phyloP scores from a whole-genome alignment of 2,329 filamentous ascomycete genomes.

The Colletotrichum tanaceti region DNA sequence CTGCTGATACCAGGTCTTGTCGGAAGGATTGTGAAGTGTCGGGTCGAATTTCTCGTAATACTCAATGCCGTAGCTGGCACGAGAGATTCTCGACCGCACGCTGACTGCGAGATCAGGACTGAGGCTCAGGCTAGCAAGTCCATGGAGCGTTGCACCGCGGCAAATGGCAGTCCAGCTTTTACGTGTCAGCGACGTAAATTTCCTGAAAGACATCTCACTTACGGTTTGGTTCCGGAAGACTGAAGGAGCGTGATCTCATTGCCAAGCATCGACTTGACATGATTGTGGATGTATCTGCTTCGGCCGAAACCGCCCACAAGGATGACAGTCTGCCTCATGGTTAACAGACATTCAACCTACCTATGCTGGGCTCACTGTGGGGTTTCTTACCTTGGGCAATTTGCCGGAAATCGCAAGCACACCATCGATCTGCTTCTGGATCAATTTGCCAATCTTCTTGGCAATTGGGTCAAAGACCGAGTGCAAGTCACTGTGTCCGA shows the following conservation, averaged over 20 bases:
- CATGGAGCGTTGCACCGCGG: slow-evolving; percentile 48
- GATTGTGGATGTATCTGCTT: slow-evolving; percentile 46
- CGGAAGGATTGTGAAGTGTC: not conserved
- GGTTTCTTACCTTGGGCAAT: slow-evolving; percentile 45
- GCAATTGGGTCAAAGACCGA: slow-evolving; percentile 44
- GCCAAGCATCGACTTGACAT: slow-evolving; percentile 21
- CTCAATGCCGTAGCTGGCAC: slow-evolving; percentile 46
- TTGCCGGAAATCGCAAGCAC: slow-evolving; percentile 37
- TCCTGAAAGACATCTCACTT: slow-evolving; percentile 33
- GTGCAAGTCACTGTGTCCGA: slow-evolving; percentile 41
- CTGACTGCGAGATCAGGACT: not conserved
- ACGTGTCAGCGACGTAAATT: accelerated
- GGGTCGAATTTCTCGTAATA: not conserved
- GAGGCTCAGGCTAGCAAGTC: slow-evolving; percentile 25
- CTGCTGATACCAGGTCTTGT: slow-evolving; percentile 38
- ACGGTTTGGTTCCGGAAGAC: slow-evolving; percentile 48
- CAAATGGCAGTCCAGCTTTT: slow-evolving; percentile 51
- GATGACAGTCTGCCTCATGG: slow-evolving; percentile 48
- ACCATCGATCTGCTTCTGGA: slow-evolving; percentile 44
- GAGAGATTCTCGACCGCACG: slow-evolving; percentile 43
- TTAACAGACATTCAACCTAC: not conserved
- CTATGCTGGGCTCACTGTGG: not conserved
- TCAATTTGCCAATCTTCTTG: slow-evolving; percentile 41
- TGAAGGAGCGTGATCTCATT: slow-evolving; percentile 47
- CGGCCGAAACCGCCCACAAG: slow-evolving; percentile 55